Base-by-base conservation (phyloP, 2,329 filamentous ascomycete genomes). In the Colletotrichum cordylinicola region DNA sequence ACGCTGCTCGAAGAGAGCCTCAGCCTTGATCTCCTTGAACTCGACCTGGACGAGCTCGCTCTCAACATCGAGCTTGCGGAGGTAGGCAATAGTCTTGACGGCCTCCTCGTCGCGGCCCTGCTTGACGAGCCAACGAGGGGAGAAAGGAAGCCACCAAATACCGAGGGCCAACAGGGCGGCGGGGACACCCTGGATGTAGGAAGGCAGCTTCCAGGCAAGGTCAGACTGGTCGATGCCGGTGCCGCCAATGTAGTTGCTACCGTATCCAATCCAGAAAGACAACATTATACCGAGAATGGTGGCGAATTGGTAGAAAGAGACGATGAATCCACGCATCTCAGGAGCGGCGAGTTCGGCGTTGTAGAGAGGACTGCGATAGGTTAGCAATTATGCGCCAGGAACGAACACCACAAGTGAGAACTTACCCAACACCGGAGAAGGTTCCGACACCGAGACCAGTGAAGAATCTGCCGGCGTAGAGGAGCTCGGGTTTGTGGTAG, bases 321-420 rank as follows among this genome's bases (percentile, higher is more conserved):
- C 91, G 3, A 94, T 86, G 18, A 92, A 89, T 48, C 93, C 93
- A 72, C 93, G 87, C n/a, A 94, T 88, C 81, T 94, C 92, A 2
- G 93, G 92, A 12, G 92, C 88, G 2, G 90, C 88, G 7, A 88
- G 83, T 79, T 91, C 90, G 31, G 88, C 87, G 64, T 88, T 88
- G 79, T 90, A 90, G 0, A 89, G 78, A 2, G 88, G 87, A 8
- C 81, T 78, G 35, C n/a, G 16, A 27, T 10, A 7, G 33, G 24
- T 68, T 15, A 69, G 67, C 52, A 16, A 60, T 6, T 0, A 3
- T 12, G 31, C 7, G 7, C 27, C 33, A 10, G 2, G 8, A 4
- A 8, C 43, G 31, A 56, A 1, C 10, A 33, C 4, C 0, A 8
- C 15, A 4, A 6, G 10, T 4, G 21, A 7, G 13, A 48, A 24